Evolutionary conservation across 31 red algal species (phyloP).

Genomic region (Endocladia muricata): DNA sequence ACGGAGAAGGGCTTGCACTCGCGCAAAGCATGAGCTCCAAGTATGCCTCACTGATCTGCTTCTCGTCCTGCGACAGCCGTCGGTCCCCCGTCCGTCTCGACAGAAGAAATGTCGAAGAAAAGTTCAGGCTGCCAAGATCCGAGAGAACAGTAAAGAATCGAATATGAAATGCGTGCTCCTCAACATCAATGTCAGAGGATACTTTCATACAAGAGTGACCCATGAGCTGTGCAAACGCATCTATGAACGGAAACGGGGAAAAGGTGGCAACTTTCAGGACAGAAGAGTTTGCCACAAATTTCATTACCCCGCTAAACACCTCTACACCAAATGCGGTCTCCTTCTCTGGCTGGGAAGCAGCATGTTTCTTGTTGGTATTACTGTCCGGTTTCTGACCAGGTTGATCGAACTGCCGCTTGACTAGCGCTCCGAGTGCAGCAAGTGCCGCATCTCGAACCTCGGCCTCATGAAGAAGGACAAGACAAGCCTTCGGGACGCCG

Average conservation of each 20-base stretch:
- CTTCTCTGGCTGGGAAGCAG: neutral
- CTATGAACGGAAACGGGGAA: constrained; percentile 8
- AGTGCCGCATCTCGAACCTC: constrained; percentile 22
- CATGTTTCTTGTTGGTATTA: neutral
- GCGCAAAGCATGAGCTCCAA: constrained; percentile 32
- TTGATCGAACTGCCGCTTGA: constrained; percentile 5
- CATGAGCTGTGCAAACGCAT: constrained; percentile 20
- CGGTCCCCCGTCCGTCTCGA: neutral
- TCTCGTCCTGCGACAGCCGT: neutral
- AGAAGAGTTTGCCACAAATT: neutral
- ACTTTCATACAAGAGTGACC: neutral
- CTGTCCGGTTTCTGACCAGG: neutral
- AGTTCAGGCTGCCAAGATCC: constrained; percentile 26
- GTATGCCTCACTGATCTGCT: constrained; percentile 22
- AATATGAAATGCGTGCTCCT: constrained; percentile 44
- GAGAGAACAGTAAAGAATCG: constrained; percentile 33
- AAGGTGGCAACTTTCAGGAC: neutral
- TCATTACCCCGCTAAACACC: constrained; percentile 9
- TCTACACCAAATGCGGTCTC: constrained; percentile 17
- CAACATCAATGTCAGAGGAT: neutral
- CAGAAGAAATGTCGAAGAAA: constrained; percentile 20
- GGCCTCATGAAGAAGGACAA: constrained; percentile 5
- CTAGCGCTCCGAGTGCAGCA: constrained; percentile 10
- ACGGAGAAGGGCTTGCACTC: constrained; percentile 15
- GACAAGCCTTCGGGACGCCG: constrained; percentile 31